These are phyloP conservation scores for Eutrema yunnanense DNA, from an alignment of 345 rosid genomes.

Conservation along the genomic window DNA sequence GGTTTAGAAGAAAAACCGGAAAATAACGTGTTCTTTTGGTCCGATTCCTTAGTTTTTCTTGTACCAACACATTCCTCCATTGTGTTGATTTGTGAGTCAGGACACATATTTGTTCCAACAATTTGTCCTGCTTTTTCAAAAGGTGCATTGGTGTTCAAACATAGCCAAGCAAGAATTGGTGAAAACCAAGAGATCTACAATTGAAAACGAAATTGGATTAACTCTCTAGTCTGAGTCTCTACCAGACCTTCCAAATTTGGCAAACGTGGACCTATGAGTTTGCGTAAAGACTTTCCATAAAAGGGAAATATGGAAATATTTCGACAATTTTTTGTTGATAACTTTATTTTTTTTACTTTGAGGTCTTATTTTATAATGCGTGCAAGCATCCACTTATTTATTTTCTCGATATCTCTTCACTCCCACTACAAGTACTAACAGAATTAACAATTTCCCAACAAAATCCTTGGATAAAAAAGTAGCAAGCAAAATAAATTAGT, in stretches of 20 bases:
- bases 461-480: neutral
- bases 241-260: neutral
- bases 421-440: slow-evolving; percentile 25
- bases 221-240: too few relatives aligned
- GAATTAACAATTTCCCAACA: too few relatives aligned
- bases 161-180: neutral
- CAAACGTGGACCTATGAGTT: neutral
- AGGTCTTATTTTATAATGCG: slow-evolving; percentile 5
- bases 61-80: slow-evolving; percentile 16
- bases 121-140: neutral
- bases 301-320: neutral
- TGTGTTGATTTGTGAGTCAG: neutral
- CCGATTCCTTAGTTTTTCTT: neutral
- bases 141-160: slow-evolving; percentile 3
- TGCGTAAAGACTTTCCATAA: slow-evolving; percentile 21
- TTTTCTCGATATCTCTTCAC: slow-evolving; percentile 13
- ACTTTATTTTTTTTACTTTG: neutral
- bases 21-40: slow-evolving; percentile 20
- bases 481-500: neutral
- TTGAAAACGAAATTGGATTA: neutral
- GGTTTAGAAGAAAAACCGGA: slow-evolving; percentile 15
- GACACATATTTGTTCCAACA: slow-evolving; percentile 13
- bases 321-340: neutral
- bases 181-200: neutral
- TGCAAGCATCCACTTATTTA: slow-evolving; percentile 10